A percentile compares a stretch with the other conserved stretches of the same genome.
These are phyloP conservation scores for Pyrenula massariospora DNA, from an alignment of 495 filamentous ascomycete genomes.

Conservation along the genomic window DNA sequence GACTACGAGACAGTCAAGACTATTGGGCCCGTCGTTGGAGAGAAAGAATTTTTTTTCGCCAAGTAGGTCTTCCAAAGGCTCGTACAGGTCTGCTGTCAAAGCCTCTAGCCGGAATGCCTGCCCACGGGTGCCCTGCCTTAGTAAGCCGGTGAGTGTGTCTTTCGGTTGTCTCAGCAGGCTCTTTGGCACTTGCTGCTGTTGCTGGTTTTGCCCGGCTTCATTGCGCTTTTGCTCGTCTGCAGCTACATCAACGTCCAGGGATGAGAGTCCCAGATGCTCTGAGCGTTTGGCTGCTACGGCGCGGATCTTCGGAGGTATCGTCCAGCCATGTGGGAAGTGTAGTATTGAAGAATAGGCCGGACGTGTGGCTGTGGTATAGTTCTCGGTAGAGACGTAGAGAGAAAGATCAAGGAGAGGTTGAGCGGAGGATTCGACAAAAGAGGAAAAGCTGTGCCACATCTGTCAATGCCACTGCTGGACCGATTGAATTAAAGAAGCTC, in stretches of 20 bases:
- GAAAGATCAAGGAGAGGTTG: conserved; percentile 63
- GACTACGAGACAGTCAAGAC: conserved; percentile 64
- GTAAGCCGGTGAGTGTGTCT: conserved; percentile 26
- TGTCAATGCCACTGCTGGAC: neutral
- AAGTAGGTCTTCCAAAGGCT: conserved; percentile 54
- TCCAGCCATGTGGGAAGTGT: conserved; percentile 74
- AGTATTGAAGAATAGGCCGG: conserved; percentile 67
- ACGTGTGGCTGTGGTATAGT: conserved; percentile 62
- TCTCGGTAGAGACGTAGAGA: conserved; percentile 78
- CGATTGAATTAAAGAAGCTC: conserved; percentile 11
- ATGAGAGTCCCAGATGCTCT: conserved; percentile 61
- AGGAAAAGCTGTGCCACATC: conserved; percentile 28
- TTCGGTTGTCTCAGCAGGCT: conserved; percentile 27
- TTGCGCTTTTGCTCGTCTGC: conserved; percentile 32
- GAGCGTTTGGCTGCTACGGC: conserved; percentile 55
- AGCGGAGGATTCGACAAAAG: conserved; percentile 53
- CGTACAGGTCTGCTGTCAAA: conserved; percentile 54
- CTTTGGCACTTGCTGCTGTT: conserved; percentile 28
- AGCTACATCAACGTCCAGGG: conserved; percentile 44
- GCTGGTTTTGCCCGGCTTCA: conserved; percentile 26
- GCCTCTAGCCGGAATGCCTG: conserved; percentile 57
- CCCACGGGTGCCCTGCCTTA: conserved; percentile 26
- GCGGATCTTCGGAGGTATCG: conserved; percentile 55
- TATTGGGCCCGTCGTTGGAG: conserved; percentile 34
- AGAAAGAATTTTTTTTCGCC: conserved; percentile 45